phyloP scores from a whole-genome alignment of 1,284 basidiomycete species.

The Fomitopsis schrenkii region DNA sequence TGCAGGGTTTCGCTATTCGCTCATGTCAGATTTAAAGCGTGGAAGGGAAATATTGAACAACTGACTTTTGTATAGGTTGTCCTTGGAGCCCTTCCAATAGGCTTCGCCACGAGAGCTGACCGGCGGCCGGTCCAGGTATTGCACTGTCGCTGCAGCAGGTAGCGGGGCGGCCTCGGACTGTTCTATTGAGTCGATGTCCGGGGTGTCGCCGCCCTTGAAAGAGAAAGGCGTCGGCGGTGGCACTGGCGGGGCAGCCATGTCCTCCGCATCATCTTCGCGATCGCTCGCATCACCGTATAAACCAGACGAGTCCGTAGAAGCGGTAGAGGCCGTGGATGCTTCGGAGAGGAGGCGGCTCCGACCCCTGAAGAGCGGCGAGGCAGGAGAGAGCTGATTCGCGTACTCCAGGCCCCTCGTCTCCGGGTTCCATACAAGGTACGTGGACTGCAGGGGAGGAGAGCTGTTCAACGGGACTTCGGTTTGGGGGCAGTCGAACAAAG shows the following conservation, averaged over 20 bases:
- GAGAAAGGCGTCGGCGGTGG: not conserved
- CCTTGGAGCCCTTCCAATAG: not conserved
- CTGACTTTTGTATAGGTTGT: constrained; percentile 21
- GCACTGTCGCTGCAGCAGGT: not conserved
- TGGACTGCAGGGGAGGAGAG: not conserved
- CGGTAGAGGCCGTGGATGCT: not conserved
- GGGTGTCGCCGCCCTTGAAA: not conserved
- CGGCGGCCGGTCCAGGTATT: not conserved
- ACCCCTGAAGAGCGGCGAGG: not conserved
- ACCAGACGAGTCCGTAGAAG: not conserved
- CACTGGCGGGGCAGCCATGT: not conserved
- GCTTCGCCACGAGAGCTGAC: not conserved
- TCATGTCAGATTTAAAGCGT: not conserved
- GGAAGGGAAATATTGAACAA: not conserved
- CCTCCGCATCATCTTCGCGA: not conserved
- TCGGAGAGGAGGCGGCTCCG: not conserved
- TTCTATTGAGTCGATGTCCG: not conserved
- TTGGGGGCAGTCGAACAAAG: not conserved
- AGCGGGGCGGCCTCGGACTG: not conserved
- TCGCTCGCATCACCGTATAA: not conserved
- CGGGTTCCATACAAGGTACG: not conserved
- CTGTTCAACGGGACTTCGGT: not conserved
- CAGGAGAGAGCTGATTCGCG: not conserved
- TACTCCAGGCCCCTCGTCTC: not conserved
- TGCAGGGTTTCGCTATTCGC: constrained; percentile 59